A percentile compares a stretch with the other conserved stretches of the same genome.
Evolutionary conservation across 2,329 filamentous ascomycete species (phyloP).

Genomic region (Colletotrichum sp.): DNA sequence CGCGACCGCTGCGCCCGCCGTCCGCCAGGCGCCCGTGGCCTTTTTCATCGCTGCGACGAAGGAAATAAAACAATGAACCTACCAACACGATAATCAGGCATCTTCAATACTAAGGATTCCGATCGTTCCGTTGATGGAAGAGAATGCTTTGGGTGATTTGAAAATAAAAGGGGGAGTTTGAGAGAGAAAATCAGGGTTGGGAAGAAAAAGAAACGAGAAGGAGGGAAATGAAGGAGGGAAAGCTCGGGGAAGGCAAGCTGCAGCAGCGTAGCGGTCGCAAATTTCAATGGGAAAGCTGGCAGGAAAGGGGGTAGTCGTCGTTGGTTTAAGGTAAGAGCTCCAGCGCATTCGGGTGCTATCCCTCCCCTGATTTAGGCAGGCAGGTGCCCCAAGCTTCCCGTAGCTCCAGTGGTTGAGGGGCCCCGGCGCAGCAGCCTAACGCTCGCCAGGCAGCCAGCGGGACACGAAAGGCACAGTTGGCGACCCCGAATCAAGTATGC

Average conservation of each 20-base stretch:
- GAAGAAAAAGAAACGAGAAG: conserved; percentile 7
- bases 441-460: neutral
- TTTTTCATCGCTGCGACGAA: neutral
- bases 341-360: neutral
- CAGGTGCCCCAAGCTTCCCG: neutral
- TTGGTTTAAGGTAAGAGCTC: neutral
- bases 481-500: neutral
- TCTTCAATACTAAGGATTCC: conserved; percentile 26
- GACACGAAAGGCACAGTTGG: neutral
- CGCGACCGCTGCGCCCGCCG: neutral
- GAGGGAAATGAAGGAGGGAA: conserved; percentile 6
- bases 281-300: neutral
- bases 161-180: neutral
- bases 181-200: neutral
- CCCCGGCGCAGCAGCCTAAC: conserved; percentile 1
- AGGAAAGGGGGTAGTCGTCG: neutral
- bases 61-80: conserved; percentile 25
- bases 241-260: neutral
- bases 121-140: neutral
- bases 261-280: neutral
- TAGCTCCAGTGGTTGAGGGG: neutral
- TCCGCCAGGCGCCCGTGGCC: neutral
- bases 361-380: neutral
- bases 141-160: neutral
- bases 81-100: conserved; percentile 56